These are phyloP conservation scores for Orbilia javanica DNA, from an alignment of 2,329 filamentous ascomycete species.

Conservation along the genomic window DNA sequence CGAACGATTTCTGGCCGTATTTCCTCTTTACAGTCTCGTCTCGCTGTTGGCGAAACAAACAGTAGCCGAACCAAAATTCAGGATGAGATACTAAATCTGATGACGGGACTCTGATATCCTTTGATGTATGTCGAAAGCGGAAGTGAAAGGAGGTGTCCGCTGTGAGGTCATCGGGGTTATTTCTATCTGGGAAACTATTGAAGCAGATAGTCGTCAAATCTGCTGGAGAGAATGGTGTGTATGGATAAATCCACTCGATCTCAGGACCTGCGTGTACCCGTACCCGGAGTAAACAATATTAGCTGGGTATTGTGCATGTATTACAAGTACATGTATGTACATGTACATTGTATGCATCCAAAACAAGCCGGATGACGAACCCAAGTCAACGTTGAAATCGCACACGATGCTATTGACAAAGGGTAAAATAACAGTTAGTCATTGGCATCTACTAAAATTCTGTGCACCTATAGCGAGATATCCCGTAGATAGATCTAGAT, in stretches of 20 bases:
- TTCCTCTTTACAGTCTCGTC: conserved; percentile 62
- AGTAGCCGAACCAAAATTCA: conserved; percentile 63
- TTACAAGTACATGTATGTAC: too few species aligned
- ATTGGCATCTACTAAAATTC: background rate
- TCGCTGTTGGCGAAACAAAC: conserved; percentile 62
- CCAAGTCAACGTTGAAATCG: conserved; percentile 63
- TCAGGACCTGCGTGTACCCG: conserved; percentile 60
- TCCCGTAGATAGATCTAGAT: background rate
- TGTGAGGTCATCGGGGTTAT: conserved; percentile 61
- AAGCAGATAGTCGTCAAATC: conserved; percentile 63
- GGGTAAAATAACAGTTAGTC: conserved; percentile 12
- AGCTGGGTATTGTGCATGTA: too few species aligned
- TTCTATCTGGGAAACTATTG: conserved; percentile 63
- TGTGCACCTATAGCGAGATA: background rate
- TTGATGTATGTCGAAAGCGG: conserved; percentile 62
- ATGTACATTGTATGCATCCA: background rate
- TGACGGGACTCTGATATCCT: conserved; percentile 59
- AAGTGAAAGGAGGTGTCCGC: conserved; percentile 62
- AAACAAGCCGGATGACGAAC: conserved; percentile 43
- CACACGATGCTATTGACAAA: conserved; percentile 60
- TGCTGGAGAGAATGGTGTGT: conserved; percentile 61
- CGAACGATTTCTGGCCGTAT: conserved; percentile 62
- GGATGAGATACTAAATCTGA: conserved; percentile 60
- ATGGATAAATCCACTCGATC: conserved; percentile 62
- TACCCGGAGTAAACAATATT: background rate